phyloP scores from a whole-genome alignment of 1,284 basidiomycete species.

The Cutaneotrichosporon dermatis region DNA sequence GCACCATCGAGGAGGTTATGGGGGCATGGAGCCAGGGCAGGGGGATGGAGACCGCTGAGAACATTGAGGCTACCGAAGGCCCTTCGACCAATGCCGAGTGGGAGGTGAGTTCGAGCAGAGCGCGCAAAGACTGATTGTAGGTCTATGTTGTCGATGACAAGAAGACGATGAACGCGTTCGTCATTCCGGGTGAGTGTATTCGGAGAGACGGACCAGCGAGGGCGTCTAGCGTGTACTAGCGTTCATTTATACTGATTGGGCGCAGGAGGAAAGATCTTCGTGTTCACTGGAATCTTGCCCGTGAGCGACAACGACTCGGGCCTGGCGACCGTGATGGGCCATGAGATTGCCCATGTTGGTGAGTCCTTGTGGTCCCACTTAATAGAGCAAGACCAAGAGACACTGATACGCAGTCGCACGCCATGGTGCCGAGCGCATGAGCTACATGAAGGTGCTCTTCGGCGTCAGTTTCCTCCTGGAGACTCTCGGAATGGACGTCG shows the following conservation, averaged over 20 bases:
- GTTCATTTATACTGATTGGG: too few species aligned
- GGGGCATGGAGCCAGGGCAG: conserved; percentile 7
- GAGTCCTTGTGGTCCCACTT: conserved; percentile 15
- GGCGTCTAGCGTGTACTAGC: too few species aligned
- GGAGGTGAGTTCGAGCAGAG: conserved; percentile 35
- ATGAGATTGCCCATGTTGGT: conserved; percentile 86
- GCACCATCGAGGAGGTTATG: conserved; percentile 33
- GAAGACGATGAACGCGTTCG: conserved; percentile 73
- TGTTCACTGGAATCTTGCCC: conserved; percentile 85
- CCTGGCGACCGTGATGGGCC: conserved; percentile 78
- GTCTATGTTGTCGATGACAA: conserved; percentile 76
- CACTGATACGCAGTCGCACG: conserved; percentile 7
- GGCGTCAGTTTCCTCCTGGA: conserved; percentile 56
- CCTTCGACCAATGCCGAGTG: conserved; percentile 36
- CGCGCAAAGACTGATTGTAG: conserved; percentile 37
- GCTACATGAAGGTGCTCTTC: conserved; percentile 57
- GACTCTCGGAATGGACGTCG: conserved; percentile 60
- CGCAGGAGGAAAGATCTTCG: conserved; percentile 68
- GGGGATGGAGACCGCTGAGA: conserved; percentile 2
- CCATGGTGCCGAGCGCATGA: conserved; percentile 45
- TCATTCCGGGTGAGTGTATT: conserved; percentile 63
- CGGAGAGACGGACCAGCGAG: too few species aligned
- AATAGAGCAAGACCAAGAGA: too few species aligned
- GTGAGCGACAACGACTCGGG: conserved; percentile 74
- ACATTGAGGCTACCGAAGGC: conserved; percentile 4